Percentiles rank a stretch among this genome's conserved stretches.
Evolutionary conservation across 2,329 filamentous ascomycete species (phyloP).

Genomic region (Nigrospora osmanthi): DNA sequence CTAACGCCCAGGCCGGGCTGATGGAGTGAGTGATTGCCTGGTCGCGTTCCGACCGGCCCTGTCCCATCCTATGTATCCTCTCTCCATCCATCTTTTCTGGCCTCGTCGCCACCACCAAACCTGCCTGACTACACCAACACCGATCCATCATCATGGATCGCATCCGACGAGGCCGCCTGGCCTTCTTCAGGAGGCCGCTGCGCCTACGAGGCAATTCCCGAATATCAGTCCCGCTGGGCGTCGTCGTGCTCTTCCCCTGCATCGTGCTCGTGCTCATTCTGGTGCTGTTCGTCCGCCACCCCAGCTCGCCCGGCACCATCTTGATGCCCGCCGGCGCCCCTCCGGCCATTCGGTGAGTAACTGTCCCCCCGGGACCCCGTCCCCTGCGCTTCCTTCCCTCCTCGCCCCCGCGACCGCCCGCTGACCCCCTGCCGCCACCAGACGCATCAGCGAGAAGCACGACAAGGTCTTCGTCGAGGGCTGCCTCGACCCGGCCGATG

Average conservation of each 20-base stretch:
- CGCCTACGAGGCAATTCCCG: slow-evolving; percentile 85
- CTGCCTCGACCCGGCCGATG: slow-evolving; percentile 61
- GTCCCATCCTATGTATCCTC: not conserved
- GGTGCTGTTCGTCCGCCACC: slow-evolving; percentile 81
- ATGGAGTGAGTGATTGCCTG: too few species aligned
- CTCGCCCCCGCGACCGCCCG: not conserved
- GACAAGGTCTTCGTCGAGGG: slow-evolving; percentile 94
- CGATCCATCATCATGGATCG: not conserved
- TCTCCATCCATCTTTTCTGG: not conserved
- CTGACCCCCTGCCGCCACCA: slow-evolving; percentile 26
- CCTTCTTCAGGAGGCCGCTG: slow-evolving; percentile 81
- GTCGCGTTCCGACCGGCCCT: not conserved
- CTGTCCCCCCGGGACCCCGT: slow-evolving; percentile 18
- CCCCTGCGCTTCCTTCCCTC: not conserved
- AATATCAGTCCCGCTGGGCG: slow-evolving; percentile 84
- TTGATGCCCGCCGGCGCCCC: slow-evolving; percentile 83
- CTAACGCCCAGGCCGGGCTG: too few species aligned
- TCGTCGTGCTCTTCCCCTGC: slow-evolving; percentile 86
- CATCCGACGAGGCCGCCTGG: slow-evolving; percentile 38
- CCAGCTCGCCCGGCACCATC: slow-evolving; percentile 72
- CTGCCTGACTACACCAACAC: not conserved
- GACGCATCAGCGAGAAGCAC: slow-evolving; percentile 93
- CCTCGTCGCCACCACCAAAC: not conserved
- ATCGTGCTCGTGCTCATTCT: slow-evolving; percentile 88
- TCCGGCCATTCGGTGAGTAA: slow-evolving; percentile 86